Percentiles rank a stretch among this genome's conserved stretches.
These are phyloP conservation scores for Penicillium sp. DNA, from an alignment of 2,329 filamentous ascomycete species.

Conservation along the genomic window DNA sequence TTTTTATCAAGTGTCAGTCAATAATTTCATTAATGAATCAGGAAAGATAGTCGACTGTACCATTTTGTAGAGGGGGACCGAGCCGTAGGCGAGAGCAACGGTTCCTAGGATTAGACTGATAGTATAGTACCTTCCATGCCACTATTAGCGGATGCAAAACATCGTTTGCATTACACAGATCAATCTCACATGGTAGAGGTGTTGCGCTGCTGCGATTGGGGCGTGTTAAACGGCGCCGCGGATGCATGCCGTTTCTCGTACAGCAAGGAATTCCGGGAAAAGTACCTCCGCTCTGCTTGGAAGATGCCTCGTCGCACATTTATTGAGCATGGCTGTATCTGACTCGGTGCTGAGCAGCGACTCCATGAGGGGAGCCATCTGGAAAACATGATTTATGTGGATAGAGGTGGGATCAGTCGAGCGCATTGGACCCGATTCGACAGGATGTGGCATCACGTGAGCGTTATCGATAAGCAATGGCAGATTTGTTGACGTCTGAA, in stretches of 20 bases:
- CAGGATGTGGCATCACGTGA: slow-evolving; percentile 14
- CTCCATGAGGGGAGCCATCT: slow-evolving; percentile 24
- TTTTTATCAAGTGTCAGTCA: background rate
- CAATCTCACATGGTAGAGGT: slow-evolving; percentile 48
- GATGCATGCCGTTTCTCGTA: slow-evolving; percentile 25
- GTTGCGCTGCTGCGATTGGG: slow-evolving; percentile 45
- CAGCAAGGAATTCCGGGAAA: slow-evolving; percentile 30
- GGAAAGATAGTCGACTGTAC: slow-evolving; percentile 30
- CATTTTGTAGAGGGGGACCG: slow-evolving; percentile 64
- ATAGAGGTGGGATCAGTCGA: slow-evolving; percentile 12
- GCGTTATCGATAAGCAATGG: slow-evolving; percentile 22
- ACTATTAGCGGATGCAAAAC: background rate
- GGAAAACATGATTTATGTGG: slow-evolving; percentile 26
- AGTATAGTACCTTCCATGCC: slow-evolving; percentile 53
- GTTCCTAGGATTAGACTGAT: slow-evolving; percentile 59
- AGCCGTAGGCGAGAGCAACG: slow-evolving; percentile 59
- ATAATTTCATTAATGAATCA: background rate
- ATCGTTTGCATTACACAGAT: background rate
- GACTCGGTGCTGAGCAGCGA: slow-evolving; percentile 15
- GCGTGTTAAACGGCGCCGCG: slow-evolving; percentile 30
- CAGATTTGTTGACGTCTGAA: no score
- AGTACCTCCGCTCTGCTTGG: slow-evolving; percentile 26
- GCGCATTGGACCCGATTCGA: slow-evolving; percentile 7
- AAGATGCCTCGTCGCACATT: slow-evolving; percentile 15
- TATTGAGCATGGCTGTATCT: slow-evolving; percentile 11